A percentile compares a stretch with the other conserved stretches of the same genome.
Evolutionary conservation across 2,329 filamentous ascomycete species (phyloP).

Genomic region (Trichoderma endophyticum): DNA sequence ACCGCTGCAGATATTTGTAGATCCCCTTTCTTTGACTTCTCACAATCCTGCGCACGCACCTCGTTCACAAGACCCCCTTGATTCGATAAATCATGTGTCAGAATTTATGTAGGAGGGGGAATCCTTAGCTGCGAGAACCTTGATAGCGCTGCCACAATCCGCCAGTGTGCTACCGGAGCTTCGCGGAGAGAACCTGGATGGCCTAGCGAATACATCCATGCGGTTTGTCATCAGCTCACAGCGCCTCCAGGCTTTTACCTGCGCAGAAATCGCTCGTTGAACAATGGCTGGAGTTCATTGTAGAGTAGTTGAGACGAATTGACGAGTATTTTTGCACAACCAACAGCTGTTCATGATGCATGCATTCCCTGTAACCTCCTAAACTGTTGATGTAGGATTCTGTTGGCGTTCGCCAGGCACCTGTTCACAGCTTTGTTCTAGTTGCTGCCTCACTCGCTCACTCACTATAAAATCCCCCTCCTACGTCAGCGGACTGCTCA

Average conservation of each 20-base stretch:
- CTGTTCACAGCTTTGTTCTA: not conserved
- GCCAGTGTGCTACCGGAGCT: not conserved
- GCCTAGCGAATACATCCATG: not conserved
- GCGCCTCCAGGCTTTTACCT: not conserved
- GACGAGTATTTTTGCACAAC: not conserved
- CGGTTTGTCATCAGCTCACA: not conserved
- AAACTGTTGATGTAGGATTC: not conserved
- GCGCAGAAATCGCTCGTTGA: not conserved
- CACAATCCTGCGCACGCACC: not conserved
- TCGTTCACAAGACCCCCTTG: not conserved
- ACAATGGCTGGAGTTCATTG: not conserved
- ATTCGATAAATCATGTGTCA: not conserved
- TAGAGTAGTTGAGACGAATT: not conserved
- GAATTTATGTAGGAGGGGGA: not conserved
- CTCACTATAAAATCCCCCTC: not conserved
- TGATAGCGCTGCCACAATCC: not conserved
- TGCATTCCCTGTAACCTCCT: not conserved
- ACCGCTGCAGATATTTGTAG: not conserved
- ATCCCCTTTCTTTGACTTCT: not conserved
- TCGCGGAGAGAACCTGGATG: constrained; percentile 15
- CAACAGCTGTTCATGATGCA: not conserved
- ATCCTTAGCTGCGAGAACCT: not conserved
- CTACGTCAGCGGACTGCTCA: constrained; percentile 14
- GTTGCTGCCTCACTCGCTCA: not conserved
- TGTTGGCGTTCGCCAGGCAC: not conserved